phyloP scores from a whole-genome alignment of 176 grass and related monocot species.

The Raddia distichophylla region DNA sequence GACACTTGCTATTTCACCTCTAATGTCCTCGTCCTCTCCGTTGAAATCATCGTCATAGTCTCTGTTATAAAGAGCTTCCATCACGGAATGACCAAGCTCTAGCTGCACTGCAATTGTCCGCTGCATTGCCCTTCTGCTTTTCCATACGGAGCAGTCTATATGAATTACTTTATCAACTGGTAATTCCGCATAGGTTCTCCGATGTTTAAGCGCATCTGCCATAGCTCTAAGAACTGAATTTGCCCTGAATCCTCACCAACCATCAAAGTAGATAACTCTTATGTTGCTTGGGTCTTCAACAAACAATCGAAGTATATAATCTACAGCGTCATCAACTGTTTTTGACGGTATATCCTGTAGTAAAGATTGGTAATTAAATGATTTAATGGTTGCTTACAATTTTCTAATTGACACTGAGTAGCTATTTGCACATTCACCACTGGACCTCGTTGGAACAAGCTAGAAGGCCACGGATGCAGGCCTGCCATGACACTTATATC shows the following conservation, averaged over 20 bases:
- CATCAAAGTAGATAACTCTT: neutral
- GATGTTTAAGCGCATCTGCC: neutral
- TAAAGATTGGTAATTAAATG: no score
- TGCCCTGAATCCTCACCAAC: neutral
- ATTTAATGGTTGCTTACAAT: no score
- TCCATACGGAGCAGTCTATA: conserved; percentile 9
- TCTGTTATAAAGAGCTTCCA: neutral
- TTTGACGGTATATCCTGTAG: no score
- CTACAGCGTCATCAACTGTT: no score
- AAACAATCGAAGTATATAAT: no score
- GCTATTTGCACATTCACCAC: no score
- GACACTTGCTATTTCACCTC: neutral
- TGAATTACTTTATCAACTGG: neutral
- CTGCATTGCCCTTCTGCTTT: conserved; percentile 19
- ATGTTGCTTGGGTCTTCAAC: no score
- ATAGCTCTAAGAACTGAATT: neutral
- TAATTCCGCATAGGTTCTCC: neutral
- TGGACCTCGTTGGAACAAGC: no score
- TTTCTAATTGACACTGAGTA: no score
- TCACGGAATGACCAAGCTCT: neutral
- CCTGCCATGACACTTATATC: no score
- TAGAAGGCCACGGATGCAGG: no score
- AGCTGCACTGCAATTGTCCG: conserved; percentile 6
- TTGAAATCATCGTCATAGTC: conserved; percentile 3
- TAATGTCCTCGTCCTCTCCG: neutral